Evolutionary conservation across 2,329 filamentous ascomycete species (phyloP).

Genomic region (Camillea tinctor): DNA sequence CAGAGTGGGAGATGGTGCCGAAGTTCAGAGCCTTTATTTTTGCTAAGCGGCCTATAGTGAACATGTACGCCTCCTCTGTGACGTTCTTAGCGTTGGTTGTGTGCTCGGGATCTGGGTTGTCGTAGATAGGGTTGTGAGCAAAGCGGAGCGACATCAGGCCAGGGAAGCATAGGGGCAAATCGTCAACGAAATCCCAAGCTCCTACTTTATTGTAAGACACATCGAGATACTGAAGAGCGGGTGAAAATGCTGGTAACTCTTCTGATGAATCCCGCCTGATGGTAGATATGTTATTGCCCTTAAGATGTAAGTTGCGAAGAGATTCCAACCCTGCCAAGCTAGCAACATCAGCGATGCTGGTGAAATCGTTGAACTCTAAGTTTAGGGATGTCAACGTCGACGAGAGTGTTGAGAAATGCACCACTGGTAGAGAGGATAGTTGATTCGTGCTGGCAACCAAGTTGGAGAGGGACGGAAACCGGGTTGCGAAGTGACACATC

Average conservation of each 20-base stretch:
- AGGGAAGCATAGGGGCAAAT: constrained; percentile 67
- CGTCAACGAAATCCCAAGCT: constrained; percentile 73
- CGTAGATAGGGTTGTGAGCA: constrained; percentile 82
- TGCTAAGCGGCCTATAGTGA: constrained; percentile 74
- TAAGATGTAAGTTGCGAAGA: constrained; percentile 66
- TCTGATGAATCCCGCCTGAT: constrained; percentile 33
- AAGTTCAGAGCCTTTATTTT: constrained; percentile 71
- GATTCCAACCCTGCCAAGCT: constrained; percentile 50
- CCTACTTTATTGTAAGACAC: constrained; percentile 69
- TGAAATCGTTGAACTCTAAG: constrained; percentile 72
- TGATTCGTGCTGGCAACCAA: constrained; percentile 59
- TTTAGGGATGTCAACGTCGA: constrained; percentile 60
- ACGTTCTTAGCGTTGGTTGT: constrained; percentile 30
- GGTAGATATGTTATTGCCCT: constrained; percentile 68
- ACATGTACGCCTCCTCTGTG: constrained; percentile 83
- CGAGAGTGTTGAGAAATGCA: constrained; percentile 41
- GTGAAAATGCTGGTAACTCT: constrained; percentile 48
- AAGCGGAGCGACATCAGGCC: constrained; percentile 73
- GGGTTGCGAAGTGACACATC: constrained; percentile 51
- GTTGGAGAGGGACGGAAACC: constrained; percentile 52
- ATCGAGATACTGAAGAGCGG: constrained; percentile 63
- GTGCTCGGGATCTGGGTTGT: constrained; percentile 43
- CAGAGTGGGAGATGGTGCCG: constrained; percentile 65
- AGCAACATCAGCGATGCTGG: constrained; percentile 54
- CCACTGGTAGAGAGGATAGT: constrained; percentile 49